Conservation (phyloP, 306 rosid species). For the Fragaria vesca region DNA sequence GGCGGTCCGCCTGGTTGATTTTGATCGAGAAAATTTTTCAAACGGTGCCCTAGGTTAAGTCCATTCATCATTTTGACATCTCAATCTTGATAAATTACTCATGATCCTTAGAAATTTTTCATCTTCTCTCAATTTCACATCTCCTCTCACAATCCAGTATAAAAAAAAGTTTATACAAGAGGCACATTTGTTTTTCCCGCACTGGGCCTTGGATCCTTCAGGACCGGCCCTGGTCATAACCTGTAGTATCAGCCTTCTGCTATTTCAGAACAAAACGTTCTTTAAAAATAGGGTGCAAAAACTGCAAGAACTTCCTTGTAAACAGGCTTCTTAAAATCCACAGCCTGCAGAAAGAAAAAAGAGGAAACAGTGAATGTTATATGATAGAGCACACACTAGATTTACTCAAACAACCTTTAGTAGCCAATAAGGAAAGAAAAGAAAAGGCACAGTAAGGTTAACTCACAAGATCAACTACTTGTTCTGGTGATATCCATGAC, state of each 20-base stretch:
- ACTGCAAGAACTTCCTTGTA: slow-evolving; percentile 68
- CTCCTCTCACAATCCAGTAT: too few species aligned
- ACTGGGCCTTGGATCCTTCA: too few species aligned
- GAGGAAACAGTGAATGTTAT: slow-evolving; percentile 1
- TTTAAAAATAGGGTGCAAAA: slow-evolving; percentile 62
- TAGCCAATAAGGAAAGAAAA: neutral
- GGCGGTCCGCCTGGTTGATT: too few species aligned
- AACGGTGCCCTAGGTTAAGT: too few species aligned
- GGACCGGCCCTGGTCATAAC: too few species aligned
- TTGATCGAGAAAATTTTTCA: too few species aligned
- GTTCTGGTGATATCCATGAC: slow-evolving; percentile 76
- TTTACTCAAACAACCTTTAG: neutral
- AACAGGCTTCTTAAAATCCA: slow-evolving; percentile 90
- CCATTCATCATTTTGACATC: too few species aligned
- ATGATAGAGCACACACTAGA: neutral
- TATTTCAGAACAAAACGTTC: slow-evolving; percentile 6
- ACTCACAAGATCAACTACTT: slow-evolving; percentile 64
- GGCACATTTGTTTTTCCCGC: too few species aligned
- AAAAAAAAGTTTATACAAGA: too few species aligned
- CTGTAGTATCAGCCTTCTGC: neutral
- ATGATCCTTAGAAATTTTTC: too few species aligned
- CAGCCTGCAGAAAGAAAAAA: slow-evolving; percentile 51
- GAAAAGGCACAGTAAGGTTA: slow-evolving; percentile 6
- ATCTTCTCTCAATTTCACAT: too few species aligned
- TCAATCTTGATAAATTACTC: too few species aligned